Evolutionary conservation across 805 yeast species (phyloP).

Genomic region (Cyberlindnera mycetangii): DNA sequence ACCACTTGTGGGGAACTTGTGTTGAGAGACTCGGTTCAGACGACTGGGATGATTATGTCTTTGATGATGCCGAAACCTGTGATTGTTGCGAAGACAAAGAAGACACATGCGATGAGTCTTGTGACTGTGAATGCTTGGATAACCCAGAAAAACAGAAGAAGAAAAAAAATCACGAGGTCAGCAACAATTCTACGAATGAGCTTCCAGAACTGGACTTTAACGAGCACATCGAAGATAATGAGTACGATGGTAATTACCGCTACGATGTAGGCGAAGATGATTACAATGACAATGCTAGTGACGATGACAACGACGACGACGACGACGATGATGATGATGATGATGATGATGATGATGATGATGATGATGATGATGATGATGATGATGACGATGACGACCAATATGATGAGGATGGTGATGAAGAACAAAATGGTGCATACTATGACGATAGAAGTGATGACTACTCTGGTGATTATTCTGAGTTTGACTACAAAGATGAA

Average conservation of each 20-base stretch:
- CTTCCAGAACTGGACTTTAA: background rate
- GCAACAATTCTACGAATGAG: background rate
- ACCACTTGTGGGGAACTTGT: constrained; percentile 49
- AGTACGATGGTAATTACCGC: constrained; percentile 9
- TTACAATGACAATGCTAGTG: constrained; percentile 6
- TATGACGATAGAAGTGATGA: constrained; percentile 18
- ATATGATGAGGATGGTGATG: constrained; percentile 10
- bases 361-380: constrained; percentile 22
- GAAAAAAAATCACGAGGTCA: constrained; percentile 13
- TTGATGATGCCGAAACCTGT: constrained; percentile 9
- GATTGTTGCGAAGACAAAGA: constrained; percentile 8
- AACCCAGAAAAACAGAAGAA: constrained; percentile 25
- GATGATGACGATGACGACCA: constrained; percentile 13
- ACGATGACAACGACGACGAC: constrained; percentile 8
- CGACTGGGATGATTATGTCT: constrained; percentile 9
- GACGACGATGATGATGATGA: constrained; percentile 11
- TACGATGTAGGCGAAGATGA: constrained; percentile 17
- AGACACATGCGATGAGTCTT: constrained; percentile 9
- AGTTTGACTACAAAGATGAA: constrained; percentile 12
- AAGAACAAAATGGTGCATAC: constrained; percentile 11
- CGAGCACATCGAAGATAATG: background rate
- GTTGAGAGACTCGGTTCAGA: constrained; percentile 22
- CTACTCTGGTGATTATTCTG: background rate
- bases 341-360: constrained; percentile 19
- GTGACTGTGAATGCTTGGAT: constrained; percentile 17